Conservation (phyloP, 768 basidiomycete species). For the Serpula lacrymans region DNA sequence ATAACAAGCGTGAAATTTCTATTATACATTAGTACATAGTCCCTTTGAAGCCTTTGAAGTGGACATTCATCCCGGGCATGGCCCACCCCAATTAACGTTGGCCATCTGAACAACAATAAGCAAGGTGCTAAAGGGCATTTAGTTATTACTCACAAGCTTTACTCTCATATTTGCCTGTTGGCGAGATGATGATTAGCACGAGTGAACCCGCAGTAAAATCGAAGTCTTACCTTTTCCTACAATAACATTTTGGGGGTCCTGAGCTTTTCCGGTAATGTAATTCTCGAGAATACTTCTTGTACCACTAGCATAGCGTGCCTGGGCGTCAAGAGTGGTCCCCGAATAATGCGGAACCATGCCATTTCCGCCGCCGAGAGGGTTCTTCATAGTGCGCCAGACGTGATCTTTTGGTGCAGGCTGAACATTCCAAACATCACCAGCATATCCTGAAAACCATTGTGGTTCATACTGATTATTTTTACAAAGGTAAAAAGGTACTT, state of each 20-base stretch:
- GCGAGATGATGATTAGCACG: not conserved
- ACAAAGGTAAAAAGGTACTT: no score
- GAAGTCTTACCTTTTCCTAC: slow-evolving; percentile 26
- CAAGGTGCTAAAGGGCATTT: not conserved
- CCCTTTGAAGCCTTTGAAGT: no score
- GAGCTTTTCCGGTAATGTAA: slow-evolving; percentile 27
- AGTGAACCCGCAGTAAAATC: not conserved
- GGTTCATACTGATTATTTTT: no score
- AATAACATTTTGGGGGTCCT: slow-evolving; percentile 40
- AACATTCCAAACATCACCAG: slow-evolving; percentile 30
- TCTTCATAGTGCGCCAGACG: slow-evolving; percentile 39
- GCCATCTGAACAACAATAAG: no score
- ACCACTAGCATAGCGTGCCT: slow-evolving; percentile 41
- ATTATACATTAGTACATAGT: no score
- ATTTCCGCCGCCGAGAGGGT: slow-evolving; percentile 37
- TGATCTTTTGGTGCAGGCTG: slow-evolving; percentile 43
- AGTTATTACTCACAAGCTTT: slow-evolving; percentile 34
- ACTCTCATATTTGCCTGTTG: slow-evolving; percentile 41
- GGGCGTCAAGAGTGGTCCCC: slow-evolving; percentile 42
- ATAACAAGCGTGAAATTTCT: no score
- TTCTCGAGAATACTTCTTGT: slow-evolving; percentile 26
- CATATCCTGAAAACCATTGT: slow-evolving; percentile 8
- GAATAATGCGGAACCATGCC: slow-evolving; percentile 38
- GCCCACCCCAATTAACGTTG: no score
- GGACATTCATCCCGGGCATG: no score